Percentiles rank a stretch among this genome's conserved stretches.
Conservation (phyloP, 2,329 filamentous ascomycete genomes). For the Exophiala xenobiotica region DNA sequence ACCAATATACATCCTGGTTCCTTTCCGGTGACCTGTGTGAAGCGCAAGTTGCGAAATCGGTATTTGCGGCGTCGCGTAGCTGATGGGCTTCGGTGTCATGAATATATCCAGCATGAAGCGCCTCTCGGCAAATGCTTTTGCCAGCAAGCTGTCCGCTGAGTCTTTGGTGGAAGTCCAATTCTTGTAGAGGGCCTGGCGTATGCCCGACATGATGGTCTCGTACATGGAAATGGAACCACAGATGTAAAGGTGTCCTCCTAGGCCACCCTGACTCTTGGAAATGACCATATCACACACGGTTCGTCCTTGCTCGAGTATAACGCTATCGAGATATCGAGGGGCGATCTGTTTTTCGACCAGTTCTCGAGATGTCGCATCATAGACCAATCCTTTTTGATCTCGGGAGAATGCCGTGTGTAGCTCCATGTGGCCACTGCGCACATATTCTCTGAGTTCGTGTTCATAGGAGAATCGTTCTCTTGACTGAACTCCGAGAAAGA, state of each 20-base stretch:
- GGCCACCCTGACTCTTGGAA: constrained; percentile 17
- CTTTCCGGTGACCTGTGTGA: constrained; percentile 50
- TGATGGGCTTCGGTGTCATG: constrained; percentile 55
- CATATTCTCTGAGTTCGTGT: constrained; percentile 18
- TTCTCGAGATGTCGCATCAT: constrained; percentile 18
- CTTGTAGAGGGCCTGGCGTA: constrained; percentile 57
- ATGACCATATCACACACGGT: constrained; percentile 20
- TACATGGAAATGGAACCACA: constrained; percentile 52
- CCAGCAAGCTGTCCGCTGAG: constrained; percentile 51
- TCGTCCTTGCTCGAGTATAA: constrained; percentile 20
- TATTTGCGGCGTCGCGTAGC: constrained; percentile 53
- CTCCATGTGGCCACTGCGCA: constrained; percentile 16
- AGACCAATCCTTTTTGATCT: constrained; percentile 16
- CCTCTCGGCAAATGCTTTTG: constrained; percentile 55
- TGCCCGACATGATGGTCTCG: constrained; percentile 57
- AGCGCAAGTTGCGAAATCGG: constrained; percentile 51
- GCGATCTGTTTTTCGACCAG: constrained; percentile 16
- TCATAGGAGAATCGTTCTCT: constrained; percentile 16
- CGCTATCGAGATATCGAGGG: constrained; percentile 15
- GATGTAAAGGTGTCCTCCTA: constrained; percentile 44
- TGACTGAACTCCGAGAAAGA: constrained; percentile 19
- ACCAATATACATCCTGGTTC: constrained; percentile 17
- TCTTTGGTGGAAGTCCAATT: constrained; percentile 54
- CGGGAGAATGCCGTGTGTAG: constrained; percentile 17
- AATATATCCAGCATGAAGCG: constrained; percentile 60